Base-by-base conservation (phyloP, 1,284 basidiomycete species). In the Earliella scabrosa region DNA sequence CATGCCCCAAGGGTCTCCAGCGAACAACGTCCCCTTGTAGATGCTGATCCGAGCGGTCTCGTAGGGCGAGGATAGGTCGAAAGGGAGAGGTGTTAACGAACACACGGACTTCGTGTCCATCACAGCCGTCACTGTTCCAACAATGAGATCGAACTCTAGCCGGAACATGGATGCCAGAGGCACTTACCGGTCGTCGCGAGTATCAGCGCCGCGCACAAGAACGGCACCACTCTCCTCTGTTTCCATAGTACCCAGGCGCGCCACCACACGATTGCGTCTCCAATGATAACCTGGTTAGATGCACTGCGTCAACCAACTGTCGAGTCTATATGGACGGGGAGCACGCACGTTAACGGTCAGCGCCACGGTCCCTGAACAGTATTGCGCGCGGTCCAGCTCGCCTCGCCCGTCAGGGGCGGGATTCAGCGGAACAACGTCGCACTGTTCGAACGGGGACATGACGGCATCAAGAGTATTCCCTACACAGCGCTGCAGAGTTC, bases 241-340 rank as follows among this genome's bases (percentile, higher is more conserved):
- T 4, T 27, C 43, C 43, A 45, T 16, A 45, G 43, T 9, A 45
- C 27, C 43, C 43, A 45, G 9, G 43, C 43, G 7, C 43, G 43
- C 43, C 43, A 45, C 43, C 43, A 45, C 7, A 45, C 43, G 43
- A 45, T 45, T 4, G 43, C 43, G 18, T 45, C 43, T 10, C 43
- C 43, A 8, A 45, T n/a, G n/a, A 45, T 20, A 9, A 45, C 43
- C 43, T 45, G 16, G 6, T 16, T 26, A 16, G 9, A 13, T 16
- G 6, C 23, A 23, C 7, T 23, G 23, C 16, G 27, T 26, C 16
- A n/a, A n/a, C n/a, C n/a, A n/a, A n/a, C n/a, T n/a, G n/a, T n/a
- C n/a, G n/a, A n/a, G n/a, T n/a, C 40, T 2, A 16, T 31, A 31
- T 31, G 13, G n/a, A 24, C 7, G 16, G 14, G n/a, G 9, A 10